Conservation (phyloP, 106 monocot genomes). For the Acanthochlamys bracteata region DNA sequence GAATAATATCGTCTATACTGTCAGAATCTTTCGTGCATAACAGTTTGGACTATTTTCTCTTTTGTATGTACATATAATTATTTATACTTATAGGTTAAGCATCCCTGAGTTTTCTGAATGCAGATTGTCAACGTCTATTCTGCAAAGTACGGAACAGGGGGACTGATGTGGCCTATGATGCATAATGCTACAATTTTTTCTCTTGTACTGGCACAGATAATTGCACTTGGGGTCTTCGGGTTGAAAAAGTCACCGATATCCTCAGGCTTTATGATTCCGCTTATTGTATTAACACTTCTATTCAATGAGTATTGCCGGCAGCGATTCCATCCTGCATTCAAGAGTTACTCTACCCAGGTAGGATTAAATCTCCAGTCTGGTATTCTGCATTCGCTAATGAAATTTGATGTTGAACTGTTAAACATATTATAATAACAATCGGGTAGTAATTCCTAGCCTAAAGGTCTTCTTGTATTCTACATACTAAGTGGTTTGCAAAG, state of each 20-base stretch:
- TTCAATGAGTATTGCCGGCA: conserved; percentile 88
- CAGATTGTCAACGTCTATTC: conserved; percentile 89
- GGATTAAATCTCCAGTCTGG: background rate
- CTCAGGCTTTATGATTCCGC: conserved; percentile 63
- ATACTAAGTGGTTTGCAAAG: no score
- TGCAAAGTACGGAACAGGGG: conserved; percentile 74
- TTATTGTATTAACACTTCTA: conserved; percentile 71
- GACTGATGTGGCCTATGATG: conserved; percentile 76
- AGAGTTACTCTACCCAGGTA: conserved; percentile 70
- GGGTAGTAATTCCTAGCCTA: no score
- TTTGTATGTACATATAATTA: no score
- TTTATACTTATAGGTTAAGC: no score
- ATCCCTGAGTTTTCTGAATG: background rate
- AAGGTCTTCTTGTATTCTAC: no score
- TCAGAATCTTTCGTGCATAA: no score
- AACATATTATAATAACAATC: no score
- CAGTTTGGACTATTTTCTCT: no score
- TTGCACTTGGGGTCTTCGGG: conserved; percentile 86
- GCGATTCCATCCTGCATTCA: conserved; percentile 69
- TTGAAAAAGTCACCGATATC: conserved; percentile 63
- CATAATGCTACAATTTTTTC: conserved; percentile 96
- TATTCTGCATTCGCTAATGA: no score
- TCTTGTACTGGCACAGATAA: conserved; percentile 75
- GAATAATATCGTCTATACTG: no score
- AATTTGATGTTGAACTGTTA: no score